These are phyloP conservation scores for Hyparrhenia diplandra DNA, from an alignment of 176 grass and related monocot genomes.

Conservation along the genomic window DNA sequence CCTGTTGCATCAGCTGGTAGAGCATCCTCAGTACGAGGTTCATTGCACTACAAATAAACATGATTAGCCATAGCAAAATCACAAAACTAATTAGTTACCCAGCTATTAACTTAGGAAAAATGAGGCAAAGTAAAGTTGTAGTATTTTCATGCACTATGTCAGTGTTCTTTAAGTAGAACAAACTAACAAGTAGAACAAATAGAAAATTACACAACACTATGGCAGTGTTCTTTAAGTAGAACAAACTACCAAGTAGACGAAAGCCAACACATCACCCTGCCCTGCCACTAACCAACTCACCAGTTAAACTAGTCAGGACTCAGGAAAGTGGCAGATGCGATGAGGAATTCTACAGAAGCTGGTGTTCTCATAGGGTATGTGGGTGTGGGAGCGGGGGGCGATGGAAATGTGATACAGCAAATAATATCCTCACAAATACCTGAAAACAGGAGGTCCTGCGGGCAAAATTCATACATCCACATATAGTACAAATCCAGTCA, in stretches of 20 bases:
- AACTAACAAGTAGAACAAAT: background rate
- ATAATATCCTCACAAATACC: constrained; percentile 28
- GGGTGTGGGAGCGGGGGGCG: background rate
- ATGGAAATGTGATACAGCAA: background rate
- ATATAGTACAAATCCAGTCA: constrained; percentile 96
- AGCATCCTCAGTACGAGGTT: constrained; percentile 87
- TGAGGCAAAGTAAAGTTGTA: background rate
- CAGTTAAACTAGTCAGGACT: background rate
- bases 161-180: background rate
- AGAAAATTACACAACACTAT: too few species aligned
- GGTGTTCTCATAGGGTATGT: background rate
- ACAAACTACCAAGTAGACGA: background rate
- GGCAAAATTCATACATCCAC: constrained; percentile 98
- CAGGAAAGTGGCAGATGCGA: background rate
- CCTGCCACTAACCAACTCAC: background rate
- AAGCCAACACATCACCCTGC: background rate
- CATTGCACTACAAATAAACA: constrained; percentile 71
- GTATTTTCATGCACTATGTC: background rate
- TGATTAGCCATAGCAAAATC: constrained; percentile 20
- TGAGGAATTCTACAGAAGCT: background rate
- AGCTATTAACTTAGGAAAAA: background rate
- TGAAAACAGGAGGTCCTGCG: constrained; percentile 94
- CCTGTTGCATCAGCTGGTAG: constrained; percentile 62
- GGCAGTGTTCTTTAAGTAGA: background rate
- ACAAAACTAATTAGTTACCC: background rate